Evolutionary conservation across 352 stramenopile species (phyloP).

Genomic region (Pythium aristosporum): DNA sequence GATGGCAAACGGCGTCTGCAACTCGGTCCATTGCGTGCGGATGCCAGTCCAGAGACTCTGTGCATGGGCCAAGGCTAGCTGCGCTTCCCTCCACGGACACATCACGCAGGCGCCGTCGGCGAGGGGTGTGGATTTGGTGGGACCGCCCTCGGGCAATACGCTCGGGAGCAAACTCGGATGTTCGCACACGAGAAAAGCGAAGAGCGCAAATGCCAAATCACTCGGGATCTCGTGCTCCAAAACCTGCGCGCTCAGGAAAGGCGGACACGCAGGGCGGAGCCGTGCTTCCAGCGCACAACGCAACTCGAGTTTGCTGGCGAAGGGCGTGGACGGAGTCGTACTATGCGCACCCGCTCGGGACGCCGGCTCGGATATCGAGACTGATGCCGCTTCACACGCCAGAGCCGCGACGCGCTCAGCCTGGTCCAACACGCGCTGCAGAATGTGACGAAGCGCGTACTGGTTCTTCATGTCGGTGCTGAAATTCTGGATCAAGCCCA

Average conservation of each 20-base stretch:
- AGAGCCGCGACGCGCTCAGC: constrained; percentile 1
- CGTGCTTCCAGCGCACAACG: constrained; percentile 33
- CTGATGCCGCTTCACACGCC: neutral
- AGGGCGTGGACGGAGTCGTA: constrained; percentile 23
- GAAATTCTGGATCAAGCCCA: constrained; percentile 69
- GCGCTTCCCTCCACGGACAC: constrained; percentile 61
- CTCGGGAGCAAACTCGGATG: constrained; percentile 38
- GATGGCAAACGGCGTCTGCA: constrained; percentile 60
- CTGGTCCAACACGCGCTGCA: constrained; percentile 36
- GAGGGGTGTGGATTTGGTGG: too few relatives aligned
- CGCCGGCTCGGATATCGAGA: neutral
- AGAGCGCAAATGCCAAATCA: constrained; percentile 60
- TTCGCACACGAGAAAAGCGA: constrained; percentile 59
- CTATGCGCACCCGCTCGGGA: neutral
- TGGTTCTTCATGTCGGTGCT: constrained; percentile 60
- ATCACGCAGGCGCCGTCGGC: neutral
- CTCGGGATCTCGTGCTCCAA: constrained; percentile 36
- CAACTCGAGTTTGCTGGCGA: constrained; percentile 44
- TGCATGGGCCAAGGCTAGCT: constrained; percentile 45
- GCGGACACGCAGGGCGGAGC: constrained; percentile 41
- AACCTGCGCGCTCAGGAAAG: constrained; percentile 40
- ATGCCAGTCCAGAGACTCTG: constrained; percentile 45
- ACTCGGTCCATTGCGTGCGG: constrained; percentile 54
- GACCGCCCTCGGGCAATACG: constrained; percentile 4
- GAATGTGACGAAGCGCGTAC: constrained; percentile 56